Evolutionary conservation across 768 basidiomycete species (phyloP), one percentile per base, ranked within the genome.

Genomic region (Mycena kentingensis): DNA sequence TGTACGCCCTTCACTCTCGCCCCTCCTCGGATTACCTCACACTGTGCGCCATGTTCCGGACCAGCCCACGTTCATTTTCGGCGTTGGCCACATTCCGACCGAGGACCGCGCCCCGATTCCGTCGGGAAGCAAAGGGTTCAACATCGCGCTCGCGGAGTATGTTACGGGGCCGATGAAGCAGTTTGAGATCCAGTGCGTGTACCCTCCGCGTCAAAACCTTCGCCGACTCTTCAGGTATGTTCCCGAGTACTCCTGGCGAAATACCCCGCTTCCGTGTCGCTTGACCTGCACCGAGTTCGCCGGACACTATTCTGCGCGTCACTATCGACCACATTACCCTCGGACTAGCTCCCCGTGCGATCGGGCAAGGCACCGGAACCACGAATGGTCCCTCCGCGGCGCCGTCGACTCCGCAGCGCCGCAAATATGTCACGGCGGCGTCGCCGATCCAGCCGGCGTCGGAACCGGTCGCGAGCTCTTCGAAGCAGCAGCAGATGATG

Each of bases 291-390:
- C 46, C 24, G 27, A 52, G 31, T 38, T 52, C 29, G 15, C 32
- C 15, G 51, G 51, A 3, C n/a, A 44, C 25, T 3, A 12, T 37
- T 22, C 27, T 52, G 24, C 25, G 43, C 18, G 19, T 52, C 12
- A 16, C 21, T 11, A n/a, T 52, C 26, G 51, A 52, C 26, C 42
- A 52, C 26, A 19, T 52, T 10, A 43, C 51, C 3, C 36, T 52
- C 19, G 39, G 39, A 18, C 45, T 52, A n/a, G 51, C 13, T 39
- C 51, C 51, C 7, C 39, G 34, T 8, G 18, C 27, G 15, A n/a
- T 46, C 29, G n/a, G n/a, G n/a, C 42, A 43, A 18, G 26, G 25
- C 3, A 29, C 48, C 7, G 18, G 18, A 4, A 15, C 4, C 24
- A 8, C 18, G 15, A 39, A 4, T n/a, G 25, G 26, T 21, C 22